Evolutionary conservation across 345 rosid genomes (phyloP).

Genomic region (Populus pruinosa): DNA sequence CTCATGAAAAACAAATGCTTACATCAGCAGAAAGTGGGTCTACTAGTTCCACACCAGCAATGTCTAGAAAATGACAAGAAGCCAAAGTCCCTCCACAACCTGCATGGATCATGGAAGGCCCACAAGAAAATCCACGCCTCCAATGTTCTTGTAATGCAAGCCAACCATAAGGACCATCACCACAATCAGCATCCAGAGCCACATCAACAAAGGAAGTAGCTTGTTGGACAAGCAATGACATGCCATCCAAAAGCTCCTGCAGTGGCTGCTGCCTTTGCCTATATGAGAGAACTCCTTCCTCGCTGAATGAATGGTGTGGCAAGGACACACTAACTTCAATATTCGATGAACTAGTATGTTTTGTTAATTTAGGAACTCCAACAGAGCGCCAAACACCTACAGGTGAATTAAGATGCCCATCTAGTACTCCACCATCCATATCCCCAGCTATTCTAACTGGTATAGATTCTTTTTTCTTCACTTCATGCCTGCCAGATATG

Average conservation of each 20-base stretch:
- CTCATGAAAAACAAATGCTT: conserved; percentile 33
- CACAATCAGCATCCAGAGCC: conserved; percentile 83
- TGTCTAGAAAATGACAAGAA: conserved; percentile 88
- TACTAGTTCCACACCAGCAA: conserved; percentile 86
- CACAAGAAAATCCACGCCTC: conserved; percentile 94
- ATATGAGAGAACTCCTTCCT: conserved; percentile 74
- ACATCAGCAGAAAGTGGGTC: conserved; percentile 98
- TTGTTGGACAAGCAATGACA: conserved; percentile 87
- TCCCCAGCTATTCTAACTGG: conserved; percentile 95
- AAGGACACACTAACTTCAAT: conserved; percentile 71
- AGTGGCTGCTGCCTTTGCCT: conserved; percentile 90
- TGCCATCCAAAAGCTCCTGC: conserved; percentile 89
- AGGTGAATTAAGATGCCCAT: conserved; percentile 77
- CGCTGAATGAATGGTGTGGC: conserved; percentile 64
- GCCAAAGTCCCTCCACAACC: conserved; percentile 98
- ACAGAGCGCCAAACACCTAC: conserved; percentile 98
- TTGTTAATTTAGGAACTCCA: conserved; percentile 75
- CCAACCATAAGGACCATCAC: conserved; percentile 96
- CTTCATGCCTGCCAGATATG: conserved; percentile 65
- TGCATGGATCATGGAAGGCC: conserved; percentile 93
- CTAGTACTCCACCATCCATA: conserved; percentile 74
- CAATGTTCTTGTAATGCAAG: conserved; percentile 97
- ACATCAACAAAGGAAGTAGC: conserved; percentile 96
- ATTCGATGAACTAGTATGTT: conserved; percentile 55
- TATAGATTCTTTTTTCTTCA: conserved; percentile 77